Conservation (phyloP, 805 yeast species). For the Ogataea philodendri region DNA sequence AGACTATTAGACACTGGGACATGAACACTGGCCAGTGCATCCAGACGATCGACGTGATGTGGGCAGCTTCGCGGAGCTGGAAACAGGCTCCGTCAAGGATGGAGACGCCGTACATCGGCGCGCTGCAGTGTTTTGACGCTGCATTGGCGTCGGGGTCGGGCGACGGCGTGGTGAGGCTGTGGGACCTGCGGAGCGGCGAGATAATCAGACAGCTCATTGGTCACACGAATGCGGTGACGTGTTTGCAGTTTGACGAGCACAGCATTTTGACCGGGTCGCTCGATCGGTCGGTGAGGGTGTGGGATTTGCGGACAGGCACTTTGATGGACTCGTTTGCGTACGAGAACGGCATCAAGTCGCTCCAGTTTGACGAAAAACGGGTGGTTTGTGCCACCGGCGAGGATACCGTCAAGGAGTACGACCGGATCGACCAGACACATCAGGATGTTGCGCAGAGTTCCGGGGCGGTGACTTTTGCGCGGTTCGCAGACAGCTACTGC, state of each 20-base stretch:
- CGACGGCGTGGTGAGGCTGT: slow-evolving; percentile 70
- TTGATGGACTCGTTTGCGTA: slow-evolving; percentile 61
- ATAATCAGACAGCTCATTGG: slow-evolving; percentile 61
- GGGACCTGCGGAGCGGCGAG: slow-evolving; percentile 75
- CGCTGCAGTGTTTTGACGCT: slow-evolving; percentile 69
- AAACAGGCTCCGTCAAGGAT: slow-evolving; percentile 9
- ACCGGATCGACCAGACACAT: slow-evolving; percentile 52
- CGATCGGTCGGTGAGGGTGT: slow-evolving; percentile 62
- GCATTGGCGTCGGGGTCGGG: slow-evolving; percentile 78
- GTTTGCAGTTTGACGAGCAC: slow-evolving; percentile 66
- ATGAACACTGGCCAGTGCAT: slow-evolving; percentile 59
- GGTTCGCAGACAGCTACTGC: slow-evolving; percentile 61
- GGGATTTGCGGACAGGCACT: slow-evolving; percentile 73
- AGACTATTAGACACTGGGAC: slow-evolving; percentile 78
- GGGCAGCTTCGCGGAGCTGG: slow-evolving; percentile 46
- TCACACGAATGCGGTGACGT: slow-evolving; percentile 66
- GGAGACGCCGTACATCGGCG: slow-evolving; percentile 51
- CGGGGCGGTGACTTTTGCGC: slow-evolving; percentile 39
- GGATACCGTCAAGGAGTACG: slow-evolving; percentile 52
- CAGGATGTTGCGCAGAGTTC: slow-evolving; percentile 44
- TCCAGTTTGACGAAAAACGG: slow-evolving; percentile 58
- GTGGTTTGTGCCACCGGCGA: slow-evolving; percentile 53
- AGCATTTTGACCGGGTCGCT: slow-evolving; percentile 61
- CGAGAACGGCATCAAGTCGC: slow-evolving; percentile 50
- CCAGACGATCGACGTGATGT: slow-evolving; percentile 67